Base-by-base conservation (phyloP, 768 basidiomycete species). In the Boletus vinaceobasis region DNA sequence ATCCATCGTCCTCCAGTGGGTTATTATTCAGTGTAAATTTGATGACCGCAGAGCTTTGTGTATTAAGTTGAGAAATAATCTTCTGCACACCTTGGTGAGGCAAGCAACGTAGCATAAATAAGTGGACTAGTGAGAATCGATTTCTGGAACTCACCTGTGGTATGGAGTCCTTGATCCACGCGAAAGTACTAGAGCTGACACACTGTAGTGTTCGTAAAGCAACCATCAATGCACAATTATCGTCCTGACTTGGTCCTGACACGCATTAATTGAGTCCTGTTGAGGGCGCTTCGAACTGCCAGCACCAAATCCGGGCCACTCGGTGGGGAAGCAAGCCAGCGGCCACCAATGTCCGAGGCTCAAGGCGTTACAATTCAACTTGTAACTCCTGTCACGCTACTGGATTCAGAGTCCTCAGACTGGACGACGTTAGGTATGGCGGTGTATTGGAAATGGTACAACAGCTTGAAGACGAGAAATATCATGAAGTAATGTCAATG, bases 1-100 rank as follows among this genome's bases (percentile, higher is more conserved):
- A n/a, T 13, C 86, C 86, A 19, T 81, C 78, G 60, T 86, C 79
- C 5, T 79, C 78, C 3, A 88, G 76, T 6, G 73, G 60, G 59
- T 85, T 88, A 53, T 84, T 77, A 11, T 80, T 78, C 23, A 87
- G 59, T 19, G 79, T 71, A 32, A 87, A 72, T 59, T 77, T 80
- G 31, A 76, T 77, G 38, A 86, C 75, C 2, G 64, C 57, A 32
- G 61, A 55, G 23, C 73, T 74, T 23, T 77, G 78, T 15, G 73
- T 60, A 2, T 68, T 71, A 27, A 87, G 74, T 49, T 74, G 67
- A 11, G 72, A 65, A 21, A 87, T 78, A 23, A 87, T 67, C 43
- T 73, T 71, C 53, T 77, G 75, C 5, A 83, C 85, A 44, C 83
- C 85, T 85, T 56, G 27, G 45, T 29, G 36, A 55, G n/a, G 35